Percentiles rank a stretch among this genome's conserved stretches.
phyloP scores from a whole-genome alignment of 352 stramenopile genomes.

The Pythium vanterpoolii region DNA sequence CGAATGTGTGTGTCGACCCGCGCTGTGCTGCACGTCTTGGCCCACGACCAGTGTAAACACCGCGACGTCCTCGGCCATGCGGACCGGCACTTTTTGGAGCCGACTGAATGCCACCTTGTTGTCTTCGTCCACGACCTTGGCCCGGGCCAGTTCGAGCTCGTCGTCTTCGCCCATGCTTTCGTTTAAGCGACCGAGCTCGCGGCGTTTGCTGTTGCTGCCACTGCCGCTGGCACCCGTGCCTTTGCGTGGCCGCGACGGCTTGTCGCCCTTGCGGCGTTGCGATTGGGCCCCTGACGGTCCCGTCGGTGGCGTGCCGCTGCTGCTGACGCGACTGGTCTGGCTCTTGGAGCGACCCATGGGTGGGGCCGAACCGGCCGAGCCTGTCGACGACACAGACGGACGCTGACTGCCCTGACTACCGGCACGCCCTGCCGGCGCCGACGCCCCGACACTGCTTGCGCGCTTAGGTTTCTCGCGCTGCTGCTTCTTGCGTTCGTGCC shows the following conservation, averaged over 20 bases:
- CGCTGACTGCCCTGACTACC: neutral
- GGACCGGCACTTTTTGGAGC: constrained; percentile 70
- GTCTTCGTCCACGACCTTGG: constrained; percentile 51
- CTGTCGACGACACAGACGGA: constrained; percentile 11
- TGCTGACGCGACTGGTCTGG: neutral
- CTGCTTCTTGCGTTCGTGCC: constrained; percentile 49
- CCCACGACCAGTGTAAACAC: constrained; percentile 73
- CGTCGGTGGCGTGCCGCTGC: neutral
- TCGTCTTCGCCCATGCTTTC: constrained; percentile 34
- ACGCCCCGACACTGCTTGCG: neutral
- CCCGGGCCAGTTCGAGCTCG: constrained; percentile 33
- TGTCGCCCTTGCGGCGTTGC: constrained; percentile 16
- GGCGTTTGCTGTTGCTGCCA: neutral
- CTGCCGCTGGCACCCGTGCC: neutral
- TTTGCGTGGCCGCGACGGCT: constrained; percentile 15
- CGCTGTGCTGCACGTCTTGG: constrained; percentile 63
- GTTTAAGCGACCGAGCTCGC: constrained; percentile 1
- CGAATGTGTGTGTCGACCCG: constrained; percentile 44
- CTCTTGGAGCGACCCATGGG: constrained; percentile 22
- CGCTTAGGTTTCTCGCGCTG: constrained; percentile 31
- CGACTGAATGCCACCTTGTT: constrained; percentile 79
- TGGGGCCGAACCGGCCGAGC: neutral
- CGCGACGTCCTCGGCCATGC: constrained; percentile 56
- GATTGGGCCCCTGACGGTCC: no score
- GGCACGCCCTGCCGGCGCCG: neutral